phyloP scores from a whole-genome alignment of 331 rosid genomes.

The Malus hybrid region DNA sequence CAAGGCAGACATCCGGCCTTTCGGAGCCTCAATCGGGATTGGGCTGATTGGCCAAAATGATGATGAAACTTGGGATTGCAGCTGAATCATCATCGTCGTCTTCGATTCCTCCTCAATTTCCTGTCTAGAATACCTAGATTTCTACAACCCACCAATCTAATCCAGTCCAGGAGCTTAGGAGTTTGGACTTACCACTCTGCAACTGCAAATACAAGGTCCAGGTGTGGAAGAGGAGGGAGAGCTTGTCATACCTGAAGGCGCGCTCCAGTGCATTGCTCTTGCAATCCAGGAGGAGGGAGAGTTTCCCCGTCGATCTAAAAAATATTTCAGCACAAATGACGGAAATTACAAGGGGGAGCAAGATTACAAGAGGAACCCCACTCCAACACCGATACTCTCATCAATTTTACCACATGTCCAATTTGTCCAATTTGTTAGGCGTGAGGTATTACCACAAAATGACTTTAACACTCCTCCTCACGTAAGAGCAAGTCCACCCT shows the following conservation, averaged over 20 bases:
- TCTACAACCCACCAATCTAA: background rate
- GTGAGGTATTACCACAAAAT: no score
- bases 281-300: background rate
- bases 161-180: background rate
- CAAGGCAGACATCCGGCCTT: background rate
- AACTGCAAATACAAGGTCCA: background rate
- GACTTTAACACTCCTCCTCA: no score
- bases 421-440: no score
- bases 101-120: background rate
- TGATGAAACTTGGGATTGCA: constrained; percentile 9
- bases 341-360: background rate
- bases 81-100: constrained; percentile 35
- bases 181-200: background rate
- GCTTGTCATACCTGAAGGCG: background rate
- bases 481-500: no score
- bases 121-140: background rate
- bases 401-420: no score
- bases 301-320: no score
- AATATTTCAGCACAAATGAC: background rate
- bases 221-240: background rate
- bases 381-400: no score
- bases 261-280: background rate
- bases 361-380: background rate
- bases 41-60: background rate
- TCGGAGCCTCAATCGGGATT: background rate